These are phyloP conservation scores for Nakaseomyces bracarensis DNA, from an alignment of 1,139 yeast genomes.

Conservation along the genomic window DNA sequence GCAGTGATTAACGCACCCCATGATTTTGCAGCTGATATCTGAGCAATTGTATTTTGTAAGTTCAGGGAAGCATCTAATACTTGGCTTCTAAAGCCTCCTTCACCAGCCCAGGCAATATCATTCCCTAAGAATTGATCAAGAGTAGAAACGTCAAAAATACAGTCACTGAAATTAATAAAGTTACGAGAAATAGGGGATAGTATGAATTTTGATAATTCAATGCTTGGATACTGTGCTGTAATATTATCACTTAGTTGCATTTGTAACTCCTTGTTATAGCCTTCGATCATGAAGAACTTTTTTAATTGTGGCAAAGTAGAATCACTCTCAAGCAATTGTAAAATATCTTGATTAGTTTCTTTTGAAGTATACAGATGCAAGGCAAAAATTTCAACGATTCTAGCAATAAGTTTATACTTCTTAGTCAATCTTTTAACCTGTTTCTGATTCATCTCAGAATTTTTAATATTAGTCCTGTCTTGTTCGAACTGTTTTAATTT, in stretches of 20 bases:
- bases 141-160: constrained; percentile 52
- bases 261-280: constrained; percentile 42
- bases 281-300: constrained; percentile 34
- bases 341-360: constrained; percentile 39
- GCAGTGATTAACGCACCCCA: constrained; percentile 74
- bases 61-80: constrained; percentile 56
- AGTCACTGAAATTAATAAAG: constrained; percentile 44
- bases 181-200: constrained; percentile 41
- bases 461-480: constrained; percentile 24
- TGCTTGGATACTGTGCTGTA: constrained; percentile 41
- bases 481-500: constrained; percentile 27
- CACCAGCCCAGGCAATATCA: constrained; percentile 42
- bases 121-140: constrained; percentile 52
- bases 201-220: constrained; percentile 46
- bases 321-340: constrained; percentile 37
- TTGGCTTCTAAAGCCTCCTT: constrained; percentile 39
- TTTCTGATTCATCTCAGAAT: constrained; percentile 14
- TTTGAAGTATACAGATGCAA: constrained; percentile 57
- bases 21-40: constrained; percentile 59
- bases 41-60: constrained; percentile 58
- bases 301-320: constrained; percentile 34
- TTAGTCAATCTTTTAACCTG: constrained; percentile 38
- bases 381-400: constrained; percentile 68
- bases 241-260: constrained; percentile 40
- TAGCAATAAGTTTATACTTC: constrained; percentile 51